These are phyloP conservation scores for Venturia oleaginea DNA, from an alignment of 2,329 filamentous ascomycete genomes.

Conservation along the genomic window DNA sequence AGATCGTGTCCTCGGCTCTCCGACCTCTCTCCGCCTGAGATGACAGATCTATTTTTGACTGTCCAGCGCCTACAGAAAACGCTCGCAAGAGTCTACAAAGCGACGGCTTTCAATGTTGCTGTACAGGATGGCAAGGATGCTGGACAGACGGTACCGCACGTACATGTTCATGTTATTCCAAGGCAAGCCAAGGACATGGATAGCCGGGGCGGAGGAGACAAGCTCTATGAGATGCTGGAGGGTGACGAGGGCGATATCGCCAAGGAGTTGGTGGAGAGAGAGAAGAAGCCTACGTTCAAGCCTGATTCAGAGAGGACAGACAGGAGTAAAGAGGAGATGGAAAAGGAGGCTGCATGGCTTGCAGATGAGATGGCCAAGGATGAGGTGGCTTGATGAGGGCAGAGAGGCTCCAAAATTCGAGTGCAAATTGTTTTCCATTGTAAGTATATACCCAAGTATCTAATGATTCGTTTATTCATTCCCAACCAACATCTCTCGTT, in stretches of 20 bases:
- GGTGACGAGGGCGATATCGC: conserved; percentile 77
- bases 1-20: conserved; percentile 61
- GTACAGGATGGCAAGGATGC: conserved; percentile 89
- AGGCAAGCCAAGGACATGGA: conserved; percentile 52
- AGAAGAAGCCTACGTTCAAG: conserved; percentile 46
- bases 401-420: too few species aligned
- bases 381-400: conserved; percentile 20
- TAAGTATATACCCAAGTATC: too few species aligned
- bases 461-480: too few species aligned
- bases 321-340: conserved; percentile 67
- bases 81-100: conserved; percentile 52
- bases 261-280: conserved; percentile 49
- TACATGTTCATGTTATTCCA: conserved; percentile 89
- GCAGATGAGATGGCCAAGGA: conserved; percentile 45
- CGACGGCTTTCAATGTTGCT: conserved; percentile 79
- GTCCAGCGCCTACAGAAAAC: conserved; percentile 76
- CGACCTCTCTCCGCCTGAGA: conserved; percentile 63
- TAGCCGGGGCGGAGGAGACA: conserved; percentile 53
- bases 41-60: conserved; percentile 77
- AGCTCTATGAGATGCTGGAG: conserved; percentile 76
- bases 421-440: too few species aligned
- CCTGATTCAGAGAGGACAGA: conserved; percentile 56
- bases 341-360: conserved; percentile 62
- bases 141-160: conserved; percentile 87
- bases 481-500: too few species aligned